Percentiles rank a stretch among this genome's conserved stretches.
Conservation (phyloP, 2,329 filamentous ascomycete species). For the Hansfordia pulvinata region DNA sequence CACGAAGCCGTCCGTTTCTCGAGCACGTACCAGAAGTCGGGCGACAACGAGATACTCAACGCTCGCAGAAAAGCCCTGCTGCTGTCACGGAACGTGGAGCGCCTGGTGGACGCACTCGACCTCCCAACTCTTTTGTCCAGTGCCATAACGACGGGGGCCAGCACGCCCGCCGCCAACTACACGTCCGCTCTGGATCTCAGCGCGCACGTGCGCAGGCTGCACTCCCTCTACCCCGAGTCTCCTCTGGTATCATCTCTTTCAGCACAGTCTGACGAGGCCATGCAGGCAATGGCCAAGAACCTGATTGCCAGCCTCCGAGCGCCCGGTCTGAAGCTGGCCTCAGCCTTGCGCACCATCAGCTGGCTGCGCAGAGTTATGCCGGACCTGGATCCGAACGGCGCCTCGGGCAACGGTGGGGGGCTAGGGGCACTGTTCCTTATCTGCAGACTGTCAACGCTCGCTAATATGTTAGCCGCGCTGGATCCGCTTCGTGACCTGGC, state of each 20-base stretch:
- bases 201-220: slow-evolving; percentile 80
- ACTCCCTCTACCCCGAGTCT: slow-evolving; percentile 70
- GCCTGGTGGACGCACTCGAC: slow-evolving; percentile 81
- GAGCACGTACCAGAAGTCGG: slow-evolving; percentile 63
- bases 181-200: slow-evolving; percentile 82
- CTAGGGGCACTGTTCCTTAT: slow-evolving; percentile 78
- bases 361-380: slow-evolving; percentile 82
- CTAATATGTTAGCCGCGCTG: slow-evolving; percentile 68
- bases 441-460: slow-evolving; percentile 68
- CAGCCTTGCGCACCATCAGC: slow-evolving; percentile 78
- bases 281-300: slow-evolving; percentile 78
- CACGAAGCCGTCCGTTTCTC: slow-evolving; percentile 68
- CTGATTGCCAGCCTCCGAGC: slow-evolving; percentile 66
- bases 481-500: slow-evolving; percentile 79
- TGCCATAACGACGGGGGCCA: slow-evolving; percentile 49
- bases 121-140: slow-evolving; percentile 76
- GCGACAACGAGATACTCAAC: slow-evolving; percentile 56
- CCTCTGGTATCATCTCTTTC: slow-evolving; percentile 60
- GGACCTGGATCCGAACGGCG: slow-evolving; percentile 44
- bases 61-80: slow-evolving; percentile 68
- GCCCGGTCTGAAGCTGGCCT: slow-evolving; percentile 73
- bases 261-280: slow-evolving; percentile 68
- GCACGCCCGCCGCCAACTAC: slow-evolving; percentile 55
- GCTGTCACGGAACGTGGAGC: slow-evolving; percentile 74
- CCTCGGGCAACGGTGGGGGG: slow-evolving; percentile 41